These are phyloP conservation scores for Fistulina hepatica DNA, from an alignment of 1,284 basidiomycete species.

Conservation along the genomic window DNA sequence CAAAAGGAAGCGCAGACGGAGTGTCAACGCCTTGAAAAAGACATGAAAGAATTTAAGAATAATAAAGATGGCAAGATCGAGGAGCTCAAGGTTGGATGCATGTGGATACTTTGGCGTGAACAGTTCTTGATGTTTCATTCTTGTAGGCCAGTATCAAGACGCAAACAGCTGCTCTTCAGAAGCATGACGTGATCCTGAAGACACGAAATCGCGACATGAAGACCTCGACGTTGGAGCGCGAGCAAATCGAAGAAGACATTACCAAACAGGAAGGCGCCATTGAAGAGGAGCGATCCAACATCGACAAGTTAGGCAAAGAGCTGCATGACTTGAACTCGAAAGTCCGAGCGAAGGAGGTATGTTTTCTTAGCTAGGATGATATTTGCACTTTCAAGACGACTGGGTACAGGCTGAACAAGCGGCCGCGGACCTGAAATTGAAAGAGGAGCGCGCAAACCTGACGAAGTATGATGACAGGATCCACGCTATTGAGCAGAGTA, in stretches of 20 bases:
- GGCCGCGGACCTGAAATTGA: conserved; percentile 62
- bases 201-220: conserved; percentile 83
- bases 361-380: conserved; percentile 7
- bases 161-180: conserved; percentile 74
- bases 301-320: conserved; percentile 54
- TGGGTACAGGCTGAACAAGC: conserved; percentile 39
- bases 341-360: conserved; percentile 44
- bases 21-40: conserved; percentile 80
- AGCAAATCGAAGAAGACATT: conserved; percentile 81
- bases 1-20: conserved; percentile 72
- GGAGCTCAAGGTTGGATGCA: conserved; percentile 68
- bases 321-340: conserved; percentile 49
- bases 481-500: conserved; percentile 67
- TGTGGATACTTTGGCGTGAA: background rate
- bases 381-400: conserved; percentile 1
- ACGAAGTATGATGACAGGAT: conserved; percentile 85
- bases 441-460: conserved; percentile 61
- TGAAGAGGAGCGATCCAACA: conserved; percentile 46
- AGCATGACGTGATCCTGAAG: conserved; percentile 76
- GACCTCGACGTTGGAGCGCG: conserved; percentile 78
- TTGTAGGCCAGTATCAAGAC: conserved; percentile 65
- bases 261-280: conserved; percentile 47
- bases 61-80: conserved; percentile 97
- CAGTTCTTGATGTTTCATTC: background rate
- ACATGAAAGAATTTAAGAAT: conserved; percentile 98